Base-by-base conservation (phyloP, 1,139 yeast genomes). In the Groenewaldozyma auringiensis region DNA sequence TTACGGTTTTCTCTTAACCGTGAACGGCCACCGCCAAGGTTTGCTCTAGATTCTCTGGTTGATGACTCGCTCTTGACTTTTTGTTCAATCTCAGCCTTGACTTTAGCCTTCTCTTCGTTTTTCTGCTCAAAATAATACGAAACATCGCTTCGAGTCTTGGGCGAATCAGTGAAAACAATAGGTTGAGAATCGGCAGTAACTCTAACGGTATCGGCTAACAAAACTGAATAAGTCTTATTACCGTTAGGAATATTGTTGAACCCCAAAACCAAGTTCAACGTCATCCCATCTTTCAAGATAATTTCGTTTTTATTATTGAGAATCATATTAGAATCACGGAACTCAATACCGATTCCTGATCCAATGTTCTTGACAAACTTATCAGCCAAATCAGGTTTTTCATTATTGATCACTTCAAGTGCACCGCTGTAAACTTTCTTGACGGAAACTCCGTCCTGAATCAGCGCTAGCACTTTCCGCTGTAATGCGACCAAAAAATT, bases 301-400 rank as follows among this genome's bases (percentile, higher is more conserved):
- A 94, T 74, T 40, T 81, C 86, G 62, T 79, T 84, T 59, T 86
- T 89, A 22, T 75, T 71, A 58, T 84, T 86, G 49, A 92, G 69
- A 27, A 88, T 72, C 53, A 85, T 78, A 1, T 82, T 69, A 0
- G 92, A 76, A 62, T 89, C 96, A 64, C 95, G 77, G 61, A 86
- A 87, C 61, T 88, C 96, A 54, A 92, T 76, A 48, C 98, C 98
- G 52, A 85, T 81, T 48, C 87, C 72, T 78, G 94, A 86, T 46
- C 98, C 98, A 53, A 84, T 77, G 58, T 85, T 88, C 59, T 85
- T 86, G 47, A 88, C 75, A 58, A 88, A 83, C 58, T 78, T 70
- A 33, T 69, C 60, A 29, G 72, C 81, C 56, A 89, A 70, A 9
- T 79, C 85, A 1, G 95, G 85, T 35, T 72, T 67, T 45, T 74